phyloP scores from a whole-genome alignment of 139 green algal genomes.

The Zygnema circumcarinatum region DNA sequence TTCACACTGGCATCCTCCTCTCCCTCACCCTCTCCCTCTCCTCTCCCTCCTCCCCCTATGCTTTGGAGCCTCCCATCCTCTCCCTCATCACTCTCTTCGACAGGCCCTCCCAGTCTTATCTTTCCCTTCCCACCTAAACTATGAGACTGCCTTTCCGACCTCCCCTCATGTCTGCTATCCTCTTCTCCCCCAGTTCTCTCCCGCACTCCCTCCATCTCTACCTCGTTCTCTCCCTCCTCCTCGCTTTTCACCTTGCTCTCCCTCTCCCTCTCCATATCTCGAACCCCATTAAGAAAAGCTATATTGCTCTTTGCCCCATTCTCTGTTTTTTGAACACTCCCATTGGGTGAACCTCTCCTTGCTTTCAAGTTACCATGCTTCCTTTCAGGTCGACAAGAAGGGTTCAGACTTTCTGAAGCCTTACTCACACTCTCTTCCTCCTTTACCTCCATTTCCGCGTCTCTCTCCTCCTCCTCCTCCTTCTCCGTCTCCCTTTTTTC shows the following conservation, averaged over 20 bases:
- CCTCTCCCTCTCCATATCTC: no score
- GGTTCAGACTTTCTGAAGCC: neutral
- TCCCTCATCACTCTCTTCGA: neutral
- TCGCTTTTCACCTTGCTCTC: no score
- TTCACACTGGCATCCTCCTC: neutral
- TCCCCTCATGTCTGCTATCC: no score
- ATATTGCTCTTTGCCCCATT: neutral
- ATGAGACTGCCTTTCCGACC: neutral
- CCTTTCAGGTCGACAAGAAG: neutral
- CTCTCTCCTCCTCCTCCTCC: neutral
- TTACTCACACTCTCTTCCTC: neutral
- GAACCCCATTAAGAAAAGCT: neutral
- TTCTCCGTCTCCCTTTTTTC: neutral
- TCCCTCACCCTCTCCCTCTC: no score
- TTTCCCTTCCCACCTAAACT: neutral
- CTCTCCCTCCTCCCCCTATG: neutral
- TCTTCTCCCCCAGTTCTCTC: no score
- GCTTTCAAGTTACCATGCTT: neutral
- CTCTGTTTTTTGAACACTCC: neutral
- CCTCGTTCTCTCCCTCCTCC: no score
- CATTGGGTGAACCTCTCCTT: neutral
- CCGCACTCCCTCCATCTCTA: no score
- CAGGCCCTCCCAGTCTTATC: neutral
- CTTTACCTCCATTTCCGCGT: neutral
- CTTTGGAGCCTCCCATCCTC: neutral